Evolutionary conservation across 148 eudicot genomes (phyloP), one percentile per base, ranked within the genome.

Genomic region (Beta vulgaris): DNA sequence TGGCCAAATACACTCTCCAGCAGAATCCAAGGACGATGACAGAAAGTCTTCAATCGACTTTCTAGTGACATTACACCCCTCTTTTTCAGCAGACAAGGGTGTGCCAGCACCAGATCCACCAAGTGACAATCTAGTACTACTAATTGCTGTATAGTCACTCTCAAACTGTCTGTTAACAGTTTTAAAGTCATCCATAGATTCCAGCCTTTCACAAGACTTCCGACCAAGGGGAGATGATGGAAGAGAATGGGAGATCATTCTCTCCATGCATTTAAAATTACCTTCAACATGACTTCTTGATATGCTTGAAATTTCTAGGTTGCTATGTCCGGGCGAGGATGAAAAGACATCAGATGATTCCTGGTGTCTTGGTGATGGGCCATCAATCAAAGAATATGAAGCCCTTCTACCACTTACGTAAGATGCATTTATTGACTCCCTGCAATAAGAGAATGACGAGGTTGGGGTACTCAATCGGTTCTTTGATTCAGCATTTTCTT

Each of bases 191-290:
- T 68, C 54, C 23, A 64, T 14, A 77, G 70, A 60, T 79, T 76
- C 79, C 42, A 51, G 58, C n/a, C 42, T 72, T 66, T 71, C 85
- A 84, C 74, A 78, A 60, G 71, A 81, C 74, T 78, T 83, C 43
- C 80, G 86, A 58, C 90, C 89, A 70, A 88, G 90, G 28, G 94
- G 94, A 72, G 95, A 92, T 61, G 79, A 77, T 71, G 89, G 88
- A 32, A 79, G 77, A 19, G 90, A 83, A 44, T 78, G 15, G 29
- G 79, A 77, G 58, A 78, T 21, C 54, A 31, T 65, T 75, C 80
- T 80, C 68, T 80, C 78, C 31, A 64, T 70, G 70, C 83, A 68
- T 62, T 76, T 71, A 67, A 74, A 53, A 64, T 77, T 86, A 34
- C 63, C 75, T 63, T 73, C 76, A 7, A 60, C 43, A 66, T 31